phyloP scores from a whole-genome alignment of 805 yeast species.

The Kodamaea lidongshanica region DNA sequence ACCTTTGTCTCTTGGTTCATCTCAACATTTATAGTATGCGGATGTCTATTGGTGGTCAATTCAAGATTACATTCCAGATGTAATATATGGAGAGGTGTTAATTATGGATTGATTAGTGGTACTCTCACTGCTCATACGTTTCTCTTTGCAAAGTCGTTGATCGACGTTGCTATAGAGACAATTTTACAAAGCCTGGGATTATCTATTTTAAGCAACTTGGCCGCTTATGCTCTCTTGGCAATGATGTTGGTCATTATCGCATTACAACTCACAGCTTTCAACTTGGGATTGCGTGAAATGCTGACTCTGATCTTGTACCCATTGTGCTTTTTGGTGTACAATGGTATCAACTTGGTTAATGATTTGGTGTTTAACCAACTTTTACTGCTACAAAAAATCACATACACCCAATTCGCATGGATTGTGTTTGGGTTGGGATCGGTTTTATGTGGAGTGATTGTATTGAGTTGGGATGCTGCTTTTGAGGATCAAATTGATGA shows the following conservation, averaged over 20 bases:
- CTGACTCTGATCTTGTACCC: slow-evolving; percentile 81
- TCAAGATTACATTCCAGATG: slow-evolving; percentile 17
- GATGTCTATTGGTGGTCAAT: slow-evolving; percentile 20
- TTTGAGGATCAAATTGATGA: slow-evolving; percentile 12
- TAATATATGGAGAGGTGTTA: slow-evolving; percentile 38
- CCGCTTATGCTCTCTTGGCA: slow-evolving; percentile 40
- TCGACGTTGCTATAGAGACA: slow-evolving; percentile 57
- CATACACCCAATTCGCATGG: slow-evolving; percentile 45
- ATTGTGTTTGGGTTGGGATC: slow-evolving; percentile 43
- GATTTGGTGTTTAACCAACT: slow-evolving; percentile 56
- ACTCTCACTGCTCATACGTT: slow-evolving; percentile 80
- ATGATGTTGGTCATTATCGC: slow-evolving; percentile 59
- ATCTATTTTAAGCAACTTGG: slow-evolving; percentile 16
- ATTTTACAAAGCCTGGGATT: slow-evolving; percentile 16
- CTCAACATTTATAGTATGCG: slow-evolving; percentile 27
- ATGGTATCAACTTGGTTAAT: slow-evolving; percentile 49
- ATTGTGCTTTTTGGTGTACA: slow-evolving; percentile 76
- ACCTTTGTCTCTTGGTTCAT: slow-evolving; percentile 56
- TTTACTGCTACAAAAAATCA: slow-evolving; percentile 36
- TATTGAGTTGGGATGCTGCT: slow-evolving; percentile 51
- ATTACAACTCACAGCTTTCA: slow-evolving; percentile 65
- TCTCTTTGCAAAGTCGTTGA: slow-evolving; percentile 76
- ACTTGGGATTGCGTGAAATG: slow-evolving; percentile 61
- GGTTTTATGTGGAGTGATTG: slow-evolving; percentile 61
- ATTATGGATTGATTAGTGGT: slow-evolving; percentile 67